Conservation (phyloP, 441 rosid genomes). For the Adansonia madagascariensis region DNA sequence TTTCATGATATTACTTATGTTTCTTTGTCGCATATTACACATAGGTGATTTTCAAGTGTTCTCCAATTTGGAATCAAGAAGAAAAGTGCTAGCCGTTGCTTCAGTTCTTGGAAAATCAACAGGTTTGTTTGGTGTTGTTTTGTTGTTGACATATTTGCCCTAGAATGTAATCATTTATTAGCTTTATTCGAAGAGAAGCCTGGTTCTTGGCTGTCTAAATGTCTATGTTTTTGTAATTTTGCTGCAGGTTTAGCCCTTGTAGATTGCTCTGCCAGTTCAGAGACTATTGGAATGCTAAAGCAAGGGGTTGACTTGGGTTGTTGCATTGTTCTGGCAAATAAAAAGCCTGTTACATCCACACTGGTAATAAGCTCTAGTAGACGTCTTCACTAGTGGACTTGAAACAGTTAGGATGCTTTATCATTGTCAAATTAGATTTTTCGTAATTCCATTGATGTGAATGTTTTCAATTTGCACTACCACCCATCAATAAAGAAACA, state of each 20-base stretch:
- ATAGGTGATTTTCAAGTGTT: constrained; percentile 52
- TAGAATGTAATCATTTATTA: constrained; percentile 12
- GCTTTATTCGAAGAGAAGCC: background rate
- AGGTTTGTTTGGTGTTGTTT: constrained; percentile 49
- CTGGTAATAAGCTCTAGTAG: constrained; percentile 51
- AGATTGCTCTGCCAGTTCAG: constrained; percentile 85
- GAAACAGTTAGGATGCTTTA: background rate
- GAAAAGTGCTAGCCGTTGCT: constrained; percentile 49
- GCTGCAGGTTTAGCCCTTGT: constrained; percentile 69
- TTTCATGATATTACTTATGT: background rate
- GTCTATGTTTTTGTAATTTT: constrained; percentile 24
- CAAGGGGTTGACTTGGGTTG: constrained; percentile 68
- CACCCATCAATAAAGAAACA: background rate
- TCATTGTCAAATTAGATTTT: background rate
- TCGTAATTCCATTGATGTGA: background rate
- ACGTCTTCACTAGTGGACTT: constrained; percentile 3
- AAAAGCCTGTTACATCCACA: constrained; percentile 86
- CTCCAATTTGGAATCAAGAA: constrained; percentile 42
- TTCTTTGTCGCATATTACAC: constrained; percentile 12
- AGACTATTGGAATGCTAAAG: constrained; percentile 55
- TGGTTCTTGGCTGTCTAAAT: background rate
- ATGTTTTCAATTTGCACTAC: background rate
- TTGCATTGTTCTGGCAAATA: constrained; percentile 82
- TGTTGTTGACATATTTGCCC: background rate
- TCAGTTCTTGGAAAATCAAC: constrained; percentile 67